Base-by-base conservation (phyloP, 192 early-diverging fungal genomes). In the Oehlia diaphana region DNA sequence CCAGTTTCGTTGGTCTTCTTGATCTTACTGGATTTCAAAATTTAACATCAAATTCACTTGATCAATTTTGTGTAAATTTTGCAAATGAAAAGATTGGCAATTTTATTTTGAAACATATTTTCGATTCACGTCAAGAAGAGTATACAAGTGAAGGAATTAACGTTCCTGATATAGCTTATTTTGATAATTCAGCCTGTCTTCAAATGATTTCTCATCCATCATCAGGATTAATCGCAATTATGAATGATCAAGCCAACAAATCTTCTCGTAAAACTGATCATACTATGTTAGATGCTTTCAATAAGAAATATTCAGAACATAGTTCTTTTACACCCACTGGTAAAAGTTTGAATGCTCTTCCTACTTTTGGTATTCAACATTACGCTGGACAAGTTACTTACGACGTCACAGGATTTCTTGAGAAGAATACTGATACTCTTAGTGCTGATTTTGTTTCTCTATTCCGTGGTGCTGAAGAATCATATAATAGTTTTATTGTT, bases 11-110 rank as follows among this genome's bases (percentile, higher is more conserved):
- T 79, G 94, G 94, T 72, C 87, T 98, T 63, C 86, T 96, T 26
- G 97, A 98, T 81, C 87, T 96, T 42, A 89, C 93, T 76, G 95
- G 97, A 9, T 95, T 94, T 86, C 86, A 91, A 75, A 86, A 86
- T 49, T 74, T 71, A 44, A 21, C 74, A 21, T 61, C 73, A 79
- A 82, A 93, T 90, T 82, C 87, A 81, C 83, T 96, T 84, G 90
- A 92, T 81, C 89, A 93, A 76, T 90, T 93, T 67, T 84, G 89
- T 79, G 85, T 86, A 78, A 96, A 96, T 85, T 96, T 92, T 81
- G 92, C 95, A 72, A 96, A 94, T 84, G 96, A 97, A 84, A 90
- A 95, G 71, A 84, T 97, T 14, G 92, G 96, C 77, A 87, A 91
- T 76, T 95, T 95, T 77, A 82, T 91, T 76, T 84, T 90, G 62